A percentile compares a stretch with the other conserved stretches of the same genome.
Conservation (phyloP, 371 early-diverging fungal species). For the Mortierella sp. region DNA sequence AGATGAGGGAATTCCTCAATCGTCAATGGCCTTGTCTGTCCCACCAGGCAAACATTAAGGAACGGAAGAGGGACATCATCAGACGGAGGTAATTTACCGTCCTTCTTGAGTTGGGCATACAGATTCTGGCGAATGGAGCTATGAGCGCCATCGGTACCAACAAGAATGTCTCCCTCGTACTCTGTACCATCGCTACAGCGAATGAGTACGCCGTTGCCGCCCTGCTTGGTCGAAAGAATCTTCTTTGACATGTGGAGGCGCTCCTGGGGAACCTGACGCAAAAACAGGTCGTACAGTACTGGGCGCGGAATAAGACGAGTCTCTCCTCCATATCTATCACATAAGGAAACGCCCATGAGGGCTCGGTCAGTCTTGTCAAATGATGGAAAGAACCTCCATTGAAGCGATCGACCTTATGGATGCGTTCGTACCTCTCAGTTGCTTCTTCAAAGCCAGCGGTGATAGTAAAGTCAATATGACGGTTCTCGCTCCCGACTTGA, state of each 20-base stretch:
- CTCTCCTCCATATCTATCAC: not conserved
- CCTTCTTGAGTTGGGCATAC: conserved; percentile 13
- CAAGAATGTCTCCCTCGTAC: conserved; percentile 34
- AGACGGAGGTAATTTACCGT: conserved; percentile 12
- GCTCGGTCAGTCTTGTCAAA: no score
- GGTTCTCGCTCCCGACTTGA: not conserved
- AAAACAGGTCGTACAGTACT: not conserved
- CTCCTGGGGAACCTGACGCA: not conserved
- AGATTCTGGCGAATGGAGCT: conserved; percentile 30
- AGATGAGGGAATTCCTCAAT: conserved; percentile 21
- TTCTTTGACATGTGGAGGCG: conserved; percentile 18
- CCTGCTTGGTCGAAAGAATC: conserved; percentile 21
- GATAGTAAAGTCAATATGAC: not conserved
- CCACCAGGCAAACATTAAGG: conserved; percentile 30
- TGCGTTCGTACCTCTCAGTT: not conserved
- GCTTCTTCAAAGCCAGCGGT: not conserved
- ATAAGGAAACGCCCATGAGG: no score
- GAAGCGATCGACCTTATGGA: no score
- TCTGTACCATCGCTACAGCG: conserved; percentile 23
- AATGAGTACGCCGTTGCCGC: conserved; percentile 25
- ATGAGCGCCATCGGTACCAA: conserved; percentile 48
- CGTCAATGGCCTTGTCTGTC: conserved; percentile 25
- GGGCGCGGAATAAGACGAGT: not conserved
- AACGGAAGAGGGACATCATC: conserved; percentile 23
- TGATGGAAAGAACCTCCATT: no score